Base-by-base conservation (phyloP, 1,284 basidiomycete genomes). In the Ceratobasidium sp. region DNA sequence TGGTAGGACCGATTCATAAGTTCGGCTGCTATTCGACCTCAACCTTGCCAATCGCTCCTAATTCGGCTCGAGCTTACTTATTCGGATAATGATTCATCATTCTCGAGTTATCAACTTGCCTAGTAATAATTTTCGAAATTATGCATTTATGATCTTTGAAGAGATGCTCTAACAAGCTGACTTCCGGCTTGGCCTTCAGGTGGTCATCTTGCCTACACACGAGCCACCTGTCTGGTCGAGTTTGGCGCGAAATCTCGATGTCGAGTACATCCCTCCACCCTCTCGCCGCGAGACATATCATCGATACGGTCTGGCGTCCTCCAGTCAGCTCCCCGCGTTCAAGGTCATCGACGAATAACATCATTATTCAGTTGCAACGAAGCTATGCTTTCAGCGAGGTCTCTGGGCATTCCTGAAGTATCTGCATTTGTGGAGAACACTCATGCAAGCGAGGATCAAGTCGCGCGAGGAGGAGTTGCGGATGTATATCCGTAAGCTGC, bases 371-470 rank as follows among this genome's bases (percentile, higher is more conserved):
- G n/a, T 23, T 23, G 23, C 55, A 40, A 2, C 44, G 23, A 12
- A 42, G 63, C 68, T 39, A 70, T 70, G 68, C 49, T 70, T 6
- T 70, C 68, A 9, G 49, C 68, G 33, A 28, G 68, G 18, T 70
- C 68, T 13, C 33, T 70, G n/a, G 68, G 68, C 1, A 55, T 70
- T n/a, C 68, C 68, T 40, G 68, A 70, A 23, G 39, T 70, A 3
- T 70, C 68, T 20, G n/a, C 46, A 42, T 58, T 70, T 58, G 53
- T 70, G 46, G 58, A 58, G 28, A 55, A 15, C 23, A 13, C 12
- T 18, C 10, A 70, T 20, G 15, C 18, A 10, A 23, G 18, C 12
- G 68, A 55, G 49, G 39, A 58, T 10, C 39, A 55, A 7, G 53
- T 70, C 4, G 68, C 51, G 2, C 53, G 51, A 33, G 68, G 68